Conservation (phyloP, 1,284 basidiomycete genomes). For the Singerocomus rubriflavus region DNA sequence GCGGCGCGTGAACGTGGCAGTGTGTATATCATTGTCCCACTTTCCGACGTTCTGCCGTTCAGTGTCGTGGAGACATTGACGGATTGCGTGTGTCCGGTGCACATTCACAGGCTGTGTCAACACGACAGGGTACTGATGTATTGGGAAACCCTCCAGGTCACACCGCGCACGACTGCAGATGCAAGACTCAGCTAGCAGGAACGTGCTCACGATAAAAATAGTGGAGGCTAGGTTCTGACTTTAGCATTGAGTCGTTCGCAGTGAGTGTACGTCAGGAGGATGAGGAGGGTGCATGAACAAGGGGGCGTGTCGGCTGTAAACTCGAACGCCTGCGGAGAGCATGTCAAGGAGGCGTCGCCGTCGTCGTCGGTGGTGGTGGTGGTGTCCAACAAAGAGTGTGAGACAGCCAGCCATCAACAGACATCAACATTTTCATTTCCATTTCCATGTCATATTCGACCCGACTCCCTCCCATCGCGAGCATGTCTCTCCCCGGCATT, state of each 20-base stretch:
- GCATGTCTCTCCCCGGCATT: constrained; percentile 23
- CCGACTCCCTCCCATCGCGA: constrained; percentile 12
- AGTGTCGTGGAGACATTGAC: too few species aligned
- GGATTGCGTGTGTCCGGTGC: neutral
- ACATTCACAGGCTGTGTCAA: too few species aligned
- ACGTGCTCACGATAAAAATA: constrained; percentile 8
- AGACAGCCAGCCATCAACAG: constrained; percentile 12
- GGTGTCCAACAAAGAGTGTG: too few species aligned
- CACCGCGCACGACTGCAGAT: neutral
- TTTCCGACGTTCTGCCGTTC: too few species aligned
- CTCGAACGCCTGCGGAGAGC: too few species aligned
- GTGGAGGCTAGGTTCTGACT: neutral
- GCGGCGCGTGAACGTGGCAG: constrained; percentile 1
- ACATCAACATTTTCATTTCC: constrained; percentile 15
- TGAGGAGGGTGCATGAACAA: too few species aligned
- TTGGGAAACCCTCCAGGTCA: too few species aligned
- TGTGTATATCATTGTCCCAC: neutral
- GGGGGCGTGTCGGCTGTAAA: too few species aligned
- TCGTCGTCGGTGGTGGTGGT: neutral
- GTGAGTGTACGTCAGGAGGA: too few species aligned
- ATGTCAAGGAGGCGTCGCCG: neutral
- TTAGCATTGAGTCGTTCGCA: neutral
- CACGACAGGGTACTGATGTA: too few species aligned
- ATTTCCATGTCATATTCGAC: neutral
- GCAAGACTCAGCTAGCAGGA: neutral